Conservation (phyloP, 192 early-diverging fungal genomes). For the Coemansia sp. region DNA sequence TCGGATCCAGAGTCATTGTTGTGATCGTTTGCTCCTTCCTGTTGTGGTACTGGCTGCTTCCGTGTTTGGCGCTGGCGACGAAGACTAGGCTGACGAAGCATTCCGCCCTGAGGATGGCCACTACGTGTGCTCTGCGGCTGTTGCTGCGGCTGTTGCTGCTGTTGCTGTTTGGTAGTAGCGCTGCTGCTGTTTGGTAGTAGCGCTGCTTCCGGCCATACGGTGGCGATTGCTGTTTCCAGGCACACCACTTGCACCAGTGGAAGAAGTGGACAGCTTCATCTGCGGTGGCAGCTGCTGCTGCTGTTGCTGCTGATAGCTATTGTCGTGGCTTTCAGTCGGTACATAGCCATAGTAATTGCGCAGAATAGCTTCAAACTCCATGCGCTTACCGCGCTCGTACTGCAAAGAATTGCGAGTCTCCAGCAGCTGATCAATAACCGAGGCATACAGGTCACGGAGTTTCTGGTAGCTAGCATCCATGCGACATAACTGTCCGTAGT, state of each 20-base stretch:
- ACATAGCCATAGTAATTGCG: constrained; percentile 46
- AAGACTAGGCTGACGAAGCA: constrained; percentile 28
- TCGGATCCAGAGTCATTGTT: constrained; percentile 45
- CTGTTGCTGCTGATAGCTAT: not conserved
- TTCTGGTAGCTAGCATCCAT: constrained; percentile 54
- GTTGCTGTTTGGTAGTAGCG: too few species aligned
- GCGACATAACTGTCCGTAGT: constrained; percentile 49
- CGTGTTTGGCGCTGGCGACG: constrained; percentile 33
- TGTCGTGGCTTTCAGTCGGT: constrained; percentile 4
- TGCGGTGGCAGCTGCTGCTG: not conserved
- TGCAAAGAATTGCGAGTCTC: constrained; percentile 37
- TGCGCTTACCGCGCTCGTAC: constrained; percentile 40
- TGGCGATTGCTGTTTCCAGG: not conserved
- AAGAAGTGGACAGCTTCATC: not conserved
- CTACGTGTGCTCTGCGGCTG: constrained; percentile 5
- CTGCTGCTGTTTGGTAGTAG: not conserved
- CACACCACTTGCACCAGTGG: not conserved
- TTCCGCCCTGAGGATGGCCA: not conserved
- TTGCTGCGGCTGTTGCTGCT: constrained; percentile 3
- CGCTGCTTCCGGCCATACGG: not conserved
- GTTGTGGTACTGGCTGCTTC: constrained; percentile 1
- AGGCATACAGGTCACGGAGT: constrained; percentile 46
- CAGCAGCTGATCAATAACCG: constrained; percentile 47
- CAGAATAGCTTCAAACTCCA: constrained; percentile 32
- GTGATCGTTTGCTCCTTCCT: constrained; percentile 8